A percentile compares a stretch with the other conserved stretches of the same genome.
These are phyloP conservation scores for Scheffersomyces titani DNA, from an alignment of 1,139 yeast genomes.

Conservation along the genomic window DNA sequence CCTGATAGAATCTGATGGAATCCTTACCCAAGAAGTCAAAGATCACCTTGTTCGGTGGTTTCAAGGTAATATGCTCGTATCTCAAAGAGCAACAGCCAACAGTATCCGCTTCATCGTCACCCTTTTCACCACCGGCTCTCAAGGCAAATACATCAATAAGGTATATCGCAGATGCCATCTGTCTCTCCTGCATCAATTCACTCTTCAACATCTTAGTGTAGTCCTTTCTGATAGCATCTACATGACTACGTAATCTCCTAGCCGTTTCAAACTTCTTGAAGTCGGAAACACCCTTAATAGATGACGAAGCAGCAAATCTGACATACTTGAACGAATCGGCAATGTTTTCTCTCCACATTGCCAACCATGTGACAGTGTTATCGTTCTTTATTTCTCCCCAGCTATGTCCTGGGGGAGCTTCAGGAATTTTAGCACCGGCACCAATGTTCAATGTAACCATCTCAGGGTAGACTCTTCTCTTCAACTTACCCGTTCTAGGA, in stretches of 20 bases:
- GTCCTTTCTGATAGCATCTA: constrained; percentile 73
- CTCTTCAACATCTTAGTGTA: constrained; percentile 72
- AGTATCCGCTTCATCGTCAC: constrained; percentile 97
- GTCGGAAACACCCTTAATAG: constrained; percentile 89
- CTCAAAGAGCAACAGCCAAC: constrained; percentile 96
- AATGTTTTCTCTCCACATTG: constrained; percentile 95
- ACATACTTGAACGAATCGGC: constrained; percentile 85
- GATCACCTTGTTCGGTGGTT: constrained; percentile 85
- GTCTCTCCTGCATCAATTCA: constrained; percentile 80
- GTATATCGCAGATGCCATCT: constrained; percentile 92
- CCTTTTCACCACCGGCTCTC: constrained; percentile 98
- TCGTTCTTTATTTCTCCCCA: constrained; percentile 94
- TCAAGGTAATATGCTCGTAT: constrained; percentile 82
- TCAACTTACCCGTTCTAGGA: constrained; percentile 90
- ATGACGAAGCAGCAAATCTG: constrained; percentile 86
- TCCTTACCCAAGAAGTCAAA: constrained; percentile 97
- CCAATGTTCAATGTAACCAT: constrained; percentile 86
- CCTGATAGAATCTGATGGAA: constrained; percentile 88
- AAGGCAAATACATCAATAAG: constrained; percentile 92
- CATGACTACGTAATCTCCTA: constrained; percentile 72
- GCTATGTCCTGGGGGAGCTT: constrained; percentile 80
- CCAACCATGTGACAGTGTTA: constrained; percentile 91
- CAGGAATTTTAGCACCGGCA: constrained; percentile 69
- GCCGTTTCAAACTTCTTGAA: constrained; percentile 93
- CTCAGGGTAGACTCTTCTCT: constrained; percentile 83